Evolutionary conservation across 1,139 yeast species (phyloP), one percentile per base, ranked within the genome.

Genomic region (Yamadazyma atlantica): DNA sequence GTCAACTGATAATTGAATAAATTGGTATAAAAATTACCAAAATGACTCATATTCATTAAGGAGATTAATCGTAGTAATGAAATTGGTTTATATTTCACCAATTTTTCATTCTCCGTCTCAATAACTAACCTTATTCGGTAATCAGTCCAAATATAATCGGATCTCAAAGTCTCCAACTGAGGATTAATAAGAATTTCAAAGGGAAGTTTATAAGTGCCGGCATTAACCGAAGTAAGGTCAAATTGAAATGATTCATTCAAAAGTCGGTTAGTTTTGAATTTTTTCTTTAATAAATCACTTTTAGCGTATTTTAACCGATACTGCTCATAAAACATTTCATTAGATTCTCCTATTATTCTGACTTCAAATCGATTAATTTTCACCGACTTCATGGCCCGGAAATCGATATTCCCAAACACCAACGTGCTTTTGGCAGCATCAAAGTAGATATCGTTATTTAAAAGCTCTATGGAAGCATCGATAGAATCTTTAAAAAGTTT

Each of bases 391-490:
- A 22, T 8, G 8, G 32, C 33, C 14, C 12, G 5, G 8, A 36
- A 13, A 10, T 17, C 14, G 12, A 36, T 12, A 14, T 36, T 23
- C 10, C 39, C 39, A 14, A 36, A 36, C n/a, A 36, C 32, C 26
- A 36, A 13, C 4, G 35, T 36, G 21, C 35, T 13, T 14, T 33
- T 32, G 3, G 24, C 26, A 10, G 35, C 33, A 28, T 32, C 35
- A 24, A 32, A 36, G 29, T 28, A 36, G 6, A 36, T 12, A 13
- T 13, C 17, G 12, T 28, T 32, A 17, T 18, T 36, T 4, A 36
- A 10, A 18, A 36, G 33, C 18, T 32, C 29, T 17, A 36, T 32
- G 12, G 24, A 27, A 17, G 29, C 29, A 10, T 23, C 29, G 4
- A 36, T 19, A 12, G 23, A 21, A 29, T 26, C 19, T 32, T 28